A percentile compares a stretch with the other conserved stretches of the same genome.
Conservation (phyloP, 257 asterid species). For the Coffea canephora region DNA sequence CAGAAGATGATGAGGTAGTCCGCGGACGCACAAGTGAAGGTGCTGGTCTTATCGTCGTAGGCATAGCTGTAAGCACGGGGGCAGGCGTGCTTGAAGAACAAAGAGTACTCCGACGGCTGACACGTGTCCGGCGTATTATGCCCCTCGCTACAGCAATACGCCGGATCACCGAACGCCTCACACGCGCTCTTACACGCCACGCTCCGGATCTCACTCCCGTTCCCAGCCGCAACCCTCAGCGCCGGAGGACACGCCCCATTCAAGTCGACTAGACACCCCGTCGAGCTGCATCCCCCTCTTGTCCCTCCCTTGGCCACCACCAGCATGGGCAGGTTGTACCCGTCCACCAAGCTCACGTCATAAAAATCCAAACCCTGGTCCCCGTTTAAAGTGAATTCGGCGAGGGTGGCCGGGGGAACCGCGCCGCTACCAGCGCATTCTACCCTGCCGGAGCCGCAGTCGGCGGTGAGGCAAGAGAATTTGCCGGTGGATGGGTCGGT, state of each 20-base stretch:
- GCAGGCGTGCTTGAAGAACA: slow-evolving; percentile 82
- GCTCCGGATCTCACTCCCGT: slow-evolving; percentile 36
- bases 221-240: slow-evolving; percentile 62
- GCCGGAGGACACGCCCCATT: slow-evolving; percentile 86
- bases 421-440: slow-evolving; percentile 86
- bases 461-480: slow-evolving; percentile 76
- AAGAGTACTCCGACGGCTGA: slow-evolving; percentile 72
- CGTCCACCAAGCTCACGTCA: slow-evolving; percentile 92
- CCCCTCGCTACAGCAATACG: slow-evolving; percentile 82
- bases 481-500: slow-evolving; percentile 41
- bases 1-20: slow-evolving; percentile 88
- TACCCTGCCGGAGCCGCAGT: slow-evolving; percentile 82
- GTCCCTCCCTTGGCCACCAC: slow-evolving; percentile 73
- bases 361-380: slow-evolving; percentile 85
- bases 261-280: slow-evolving; percentile 82
- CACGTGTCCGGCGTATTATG: slow-evolving; percentile 88
- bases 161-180: slow-evolving; percentile 88
- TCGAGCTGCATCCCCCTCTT: slow-evolving; percentile 68
- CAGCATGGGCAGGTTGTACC: slow-evolving; percentile 89
- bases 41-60: slow-evolving; percentile 86
- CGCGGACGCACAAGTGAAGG: slow-evolving; percentile 87
- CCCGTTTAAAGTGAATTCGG: slow-evolving; percentile 87
- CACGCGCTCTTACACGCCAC: slow-evolving; percentile 97
- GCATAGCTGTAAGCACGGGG: slow-evolving; percentile 96
- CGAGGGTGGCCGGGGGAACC: slow-evolving; percentile 91